phyloP scores from a whole-genome alignment of 2,329 filamentous ascomycete genomes.

The Alternaria solani region DNA sequence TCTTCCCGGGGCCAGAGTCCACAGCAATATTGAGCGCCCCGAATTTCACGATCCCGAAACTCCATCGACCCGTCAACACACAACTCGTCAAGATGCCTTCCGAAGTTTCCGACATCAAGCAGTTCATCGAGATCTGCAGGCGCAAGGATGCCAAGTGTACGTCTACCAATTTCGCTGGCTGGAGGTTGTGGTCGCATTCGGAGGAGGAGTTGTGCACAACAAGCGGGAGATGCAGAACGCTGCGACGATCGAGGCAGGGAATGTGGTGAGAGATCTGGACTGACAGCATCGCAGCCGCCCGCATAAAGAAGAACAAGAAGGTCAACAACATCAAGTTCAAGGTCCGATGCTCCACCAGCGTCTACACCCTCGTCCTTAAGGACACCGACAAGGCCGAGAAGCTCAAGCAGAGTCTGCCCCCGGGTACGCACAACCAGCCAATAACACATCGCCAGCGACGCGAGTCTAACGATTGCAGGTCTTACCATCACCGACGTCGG shows the following conservation, averaged over 20 bases:
- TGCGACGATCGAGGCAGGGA: neutral
- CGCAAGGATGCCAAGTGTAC: slow-evolving; percentile 99
- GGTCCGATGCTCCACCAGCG: slow-evolving; percentile 95
- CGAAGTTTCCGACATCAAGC: slow-evolving; percentile 98
- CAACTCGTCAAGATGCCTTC: slow-evolving; percentile 85
- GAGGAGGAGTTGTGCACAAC: slow-evolving; percentile 13
- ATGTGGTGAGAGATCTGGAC: slow-evolving; percentile 3
- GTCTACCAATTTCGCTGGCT: slow-evolving; percentile 54
- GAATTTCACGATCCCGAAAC: slow-evolving; percentile 35
- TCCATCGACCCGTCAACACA: slow-evolving; percentile 42
- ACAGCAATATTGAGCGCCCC: slow-evolving; percentile 24
- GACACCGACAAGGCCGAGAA: slow-evolving; percentile 99
- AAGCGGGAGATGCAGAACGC: slow-evolving; percentile 3
- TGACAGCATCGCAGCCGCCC: slow-evolving; percentile 52
- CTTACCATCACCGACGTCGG: slow-evolving; percentile 67
- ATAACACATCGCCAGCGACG: neutral
- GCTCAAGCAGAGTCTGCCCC: slow-evolving; percentile 98
- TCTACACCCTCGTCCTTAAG: slow-evolving; percentile 99
- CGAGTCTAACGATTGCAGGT: slow-evolving; percentile 49
- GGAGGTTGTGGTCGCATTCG: slow-evolving; percentile 10
- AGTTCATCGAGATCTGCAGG: slow-evolving; percentile 99
- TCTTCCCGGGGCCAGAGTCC: slow-evolving; percentile 25
- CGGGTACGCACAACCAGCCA: slow-evolving; percentile 70
- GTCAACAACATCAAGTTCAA: slow-evolving; percentile 99
- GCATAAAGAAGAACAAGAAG: slow-evolving; percentile 87